phyloP scores from a whole-genome alignment of 768 basidiomycete species.

The Lactarius hatsudake region DNA sequence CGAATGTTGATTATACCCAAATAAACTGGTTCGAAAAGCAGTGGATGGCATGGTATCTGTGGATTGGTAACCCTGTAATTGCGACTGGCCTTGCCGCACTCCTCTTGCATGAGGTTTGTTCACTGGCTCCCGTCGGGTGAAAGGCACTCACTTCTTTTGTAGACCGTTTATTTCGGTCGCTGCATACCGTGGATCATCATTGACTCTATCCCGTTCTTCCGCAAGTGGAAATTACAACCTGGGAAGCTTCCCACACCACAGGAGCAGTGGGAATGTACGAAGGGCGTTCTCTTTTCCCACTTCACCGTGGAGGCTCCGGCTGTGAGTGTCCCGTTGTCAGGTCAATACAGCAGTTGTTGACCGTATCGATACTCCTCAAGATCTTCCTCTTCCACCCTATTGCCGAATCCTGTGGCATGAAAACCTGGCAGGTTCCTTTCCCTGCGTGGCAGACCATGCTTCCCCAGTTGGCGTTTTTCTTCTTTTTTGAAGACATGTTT shows the following conservation, averaged over 20 bases:
- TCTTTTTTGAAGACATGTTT: slow-evolving; percentile 94
- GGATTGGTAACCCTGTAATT: slow-evolving; percentile 83
- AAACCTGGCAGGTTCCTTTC: slow-evolving; percentile 92
- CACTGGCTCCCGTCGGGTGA: not conserved
- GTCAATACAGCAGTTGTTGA: not conserved
- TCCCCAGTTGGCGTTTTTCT: slow-evolving; percentile 83
- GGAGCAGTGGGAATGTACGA: slow-evolving; percentile 96
- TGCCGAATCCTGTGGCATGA: slow-evolving; percentile 84
- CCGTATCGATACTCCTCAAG: slow-evolving; percentile 36
- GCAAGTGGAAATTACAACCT: slow-evolving; percentile 90
- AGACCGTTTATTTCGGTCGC: slow-evolving; percentile 97
- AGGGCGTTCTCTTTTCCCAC: slow-evolving; percentile 89
- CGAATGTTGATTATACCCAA: slow-evolving; percentile 54
- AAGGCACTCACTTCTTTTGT: not conserved
- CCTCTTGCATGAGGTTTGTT: slow-evolving; percentile 84
- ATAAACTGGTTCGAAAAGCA: slow-evolving; percentile 70
- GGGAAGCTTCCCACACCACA: slow-evolving; percentile 72
- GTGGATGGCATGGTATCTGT: slow-evolving; percentile 86
- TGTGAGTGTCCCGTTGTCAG: slow-evolving; percentile 42
- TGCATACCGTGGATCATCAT: slow-evolving; percentile 94
- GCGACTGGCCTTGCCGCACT: slow-evolving; percentile 95
- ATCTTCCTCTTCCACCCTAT: slow-evolving; percentile 92
- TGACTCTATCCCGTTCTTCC: slow-evolving; percentile 92
- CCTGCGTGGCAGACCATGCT: slow-evolving; percentile 65
- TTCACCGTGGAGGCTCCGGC: slow-evolving; percentile 93